Evolutionary conservation across 345 rosid species (phyloP), one percentile per base, ranked within the genome.

Genomic region (Acer saccharum): DNA sequence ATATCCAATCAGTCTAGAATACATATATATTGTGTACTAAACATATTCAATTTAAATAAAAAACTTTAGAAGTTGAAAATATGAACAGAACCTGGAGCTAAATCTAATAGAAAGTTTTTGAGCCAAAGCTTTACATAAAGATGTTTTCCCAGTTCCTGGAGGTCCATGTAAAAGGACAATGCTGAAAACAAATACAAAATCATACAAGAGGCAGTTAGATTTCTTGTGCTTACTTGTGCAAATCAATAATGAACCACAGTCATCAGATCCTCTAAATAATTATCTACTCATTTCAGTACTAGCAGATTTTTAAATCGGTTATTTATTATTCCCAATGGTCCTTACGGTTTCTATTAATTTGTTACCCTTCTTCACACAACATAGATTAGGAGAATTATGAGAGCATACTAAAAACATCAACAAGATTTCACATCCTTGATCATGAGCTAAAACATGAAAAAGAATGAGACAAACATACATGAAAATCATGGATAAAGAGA

Each of bases 121-220:
- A 77, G 99, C 99, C 86, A 96, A 86, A 20, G 99, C 99, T 84
- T 94, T 94, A 81, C 98, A 96, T 76, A 96, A 83, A 25, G 98
- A 96, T 74, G 99, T 96, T 84, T 94, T 96, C 65, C 99, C 99
- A 54, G 99, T 96, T 72, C 98, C 99, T 73, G 99, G 98, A 83
- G 99, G 98, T 69, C 99, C 99, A 79, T 92, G 99, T 82, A 95
- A 86, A 78, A 95, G 98, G 84, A 95, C 82, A 82, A 95, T 94
- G 83, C 99, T 95, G 89, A 77, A 84, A 57, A 80, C 25, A 81
- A 1, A 55, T 64, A 48, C n/a, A 77, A 64, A 13, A 58, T 57
- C 18, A 71, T 35, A 25, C 25, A 57, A 58, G 6, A 70, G 60
- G 20, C 25, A 52, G 27, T 41, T 70, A 55, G 25, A 29, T 44